Conservation (phyloP, 345 rosid species). For the Physaria fendleri region DNA sequence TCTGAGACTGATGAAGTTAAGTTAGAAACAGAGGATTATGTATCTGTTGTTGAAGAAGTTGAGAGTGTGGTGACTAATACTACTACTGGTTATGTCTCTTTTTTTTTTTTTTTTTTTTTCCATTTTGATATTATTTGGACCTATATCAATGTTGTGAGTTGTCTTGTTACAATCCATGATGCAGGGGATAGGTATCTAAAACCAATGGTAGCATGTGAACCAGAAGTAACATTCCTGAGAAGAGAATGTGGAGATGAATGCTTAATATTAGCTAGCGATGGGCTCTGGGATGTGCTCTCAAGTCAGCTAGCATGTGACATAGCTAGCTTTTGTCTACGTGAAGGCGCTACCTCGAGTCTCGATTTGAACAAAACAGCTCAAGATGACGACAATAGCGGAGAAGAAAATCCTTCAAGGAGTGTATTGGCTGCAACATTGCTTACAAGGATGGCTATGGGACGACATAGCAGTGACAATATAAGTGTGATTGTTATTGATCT, state of each 20-base stretch:
- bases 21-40: slow-evolving; percentile 47
- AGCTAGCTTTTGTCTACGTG: slow-evolving; percentile 47
- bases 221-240: slow-evolving; percentile 44
- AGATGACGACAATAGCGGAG: slow-evolving; percentile 16
- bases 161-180: no score
- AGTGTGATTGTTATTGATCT: slow-evolving; percentile 74
- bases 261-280: slow-evolving; percentile 69
- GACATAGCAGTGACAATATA: slow-evolving; percentile 65
- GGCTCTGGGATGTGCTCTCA: slow-evolving; percentile 73
- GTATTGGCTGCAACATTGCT: slow-evolving; percentile 58
- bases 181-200: slow-evolving; percentile 70
- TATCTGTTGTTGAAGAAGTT: slow-evolving; percentile 59
- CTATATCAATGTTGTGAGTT: no score
- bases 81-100: no score
- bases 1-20: slow-evolving; percentile 32
- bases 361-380: slow-evolving; percentile 18
- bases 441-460: slow-evolving; percentile 67
- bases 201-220: slow-evolving; percentile 58
- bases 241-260: slow-evolving; percentile 62
- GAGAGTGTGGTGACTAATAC: slow-evolving; percentile 62
- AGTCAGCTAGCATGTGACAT: slow-evolving; percentile 59
- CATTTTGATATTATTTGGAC: no score
- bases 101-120: no score
- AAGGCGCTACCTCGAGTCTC: slow-evolving; percentile 2
- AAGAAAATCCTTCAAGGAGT: slow-evolving; percentile 44